phyloP scores from a whole-genome alignment of 2,329 filamentous ascomycete species.

The Fusarium citri region DNA sequence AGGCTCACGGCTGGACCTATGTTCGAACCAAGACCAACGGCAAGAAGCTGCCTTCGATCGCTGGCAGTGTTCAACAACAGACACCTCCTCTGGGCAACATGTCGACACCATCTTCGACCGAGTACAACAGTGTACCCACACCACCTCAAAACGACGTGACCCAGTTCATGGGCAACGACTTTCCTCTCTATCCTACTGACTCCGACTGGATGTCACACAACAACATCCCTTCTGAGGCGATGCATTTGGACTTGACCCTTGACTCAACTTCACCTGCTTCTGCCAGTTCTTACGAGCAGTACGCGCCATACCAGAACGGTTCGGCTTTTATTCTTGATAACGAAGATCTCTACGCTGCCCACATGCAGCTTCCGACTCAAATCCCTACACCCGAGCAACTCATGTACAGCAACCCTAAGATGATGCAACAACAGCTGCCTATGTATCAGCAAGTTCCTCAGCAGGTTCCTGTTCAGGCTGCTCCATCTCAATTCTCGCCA shows the following conservation, averaged over 20 bases:
- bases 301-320: conserved; percentile 70
- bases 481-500: conserved; percentile 72
- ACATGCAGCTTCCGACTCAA: conserved; percentile 67
- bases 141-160: conserved; percentile 63
- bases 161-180: conserved; percentile 54
- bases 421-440: conserved; percentile 56
- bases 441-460: conserved; percentile 47
- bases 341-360: conserved; percentile 71
- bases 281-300: conserved; percentile 60
- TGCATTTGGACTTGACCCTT: conserved; percentile 57
- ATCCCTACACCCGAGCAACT: conserved; percentile 51
- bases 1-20: conserved; percentile 91
- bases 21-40: conserved; percentile 92
- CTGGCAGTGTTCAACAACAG: conserved; percentile 61
- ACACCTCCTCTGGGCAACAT: conserved; percentile 71
- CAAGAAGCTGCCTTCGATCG: conserved; percentile 65
- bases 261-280: conserved; percentile 56
- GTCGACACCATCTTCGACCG: conserved; percentile 70
- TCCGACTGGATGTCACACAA: conserved; percentile 59
- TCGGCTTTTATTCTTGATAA: conserved; percentile 70
- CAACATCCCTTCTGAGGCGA: conserved; percentile 47
- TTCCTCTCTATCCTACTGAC: conserved; percentile 61
- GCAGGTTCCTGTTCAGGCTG: conserved; percentile 43
- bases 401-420: conserved; percentile 56
- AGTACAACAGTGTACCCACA: conserved; percentile 65